A percentile compares a stretch with the other conserved stretches of the same genome.
phyloP scores from a whole-genome alignment of 2,329 filamentous ascomycete species.

The Pestalotiopsis sp. region DNA sequence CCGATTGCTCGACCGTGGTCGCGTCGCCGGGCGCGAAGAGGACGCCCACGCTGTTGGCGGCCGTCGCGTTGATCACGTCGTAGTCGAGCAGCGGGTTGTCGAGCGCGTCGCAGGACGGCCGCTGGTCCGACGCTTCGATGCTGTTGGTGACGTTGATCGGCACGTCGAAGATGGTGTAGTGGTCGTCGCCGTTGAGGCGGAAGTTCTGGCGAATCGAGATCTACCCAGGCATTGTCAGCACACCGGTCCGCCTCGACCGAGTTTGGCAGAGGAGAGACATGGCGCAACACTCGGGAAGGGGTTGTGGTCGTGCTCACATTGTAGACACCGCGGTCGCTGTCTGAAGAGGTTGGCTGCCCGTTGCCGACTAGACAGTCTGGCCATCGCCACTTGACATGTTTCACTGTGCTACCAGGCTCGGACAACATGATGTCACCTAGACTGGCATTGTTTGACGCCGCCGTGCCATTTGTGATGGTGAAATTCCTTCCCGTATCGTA shows the following conservation, averaged over 20 bases:
- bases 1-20: constrained; percentile 43
- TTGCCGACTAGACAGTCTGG: constrained; percentile 68
- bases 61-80: constrained; percentile 44
- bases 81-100: constrained; percentile 54
- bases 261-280: background rate
- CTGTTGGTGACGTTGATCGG: constrained; percentile 70
- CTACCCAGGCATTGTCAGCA: constrained; percentile 30
- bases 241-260: background rate
- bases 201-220: constrained; percentile 75
- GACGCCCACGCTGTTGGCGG: constrained; percentile 46
- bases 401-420: constrained; percentile 69
- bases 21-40: constrained; percentile 56
- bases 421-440: constrained; percentile 65
- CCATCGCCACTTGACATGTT: constrained; percentile 75
- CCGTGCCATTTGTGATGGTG: constrained; percentile 67
- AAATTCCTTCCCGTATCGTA: constrained; percentile 66
- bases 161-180: constrained; percentile 73
- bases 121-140: constrained; percentile 47
- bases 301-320: constrained; percentile 49
- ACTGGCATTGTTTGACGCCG: constrained; percentile 51
- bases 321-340: constrained; percentile 62
- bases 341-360: constrained; percentile 45
- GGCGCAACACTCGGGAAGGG: background rate
- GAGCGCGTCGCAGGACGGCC: constrained; percentile 52
- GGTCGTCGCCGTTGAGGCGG: constrained; percentile 62